A percentile compares a stretch with the other conserved stretches of the same genome.
Conservation (phyloP, 805 yeast species). For the Barnettozyma sucrosica region DNA sequence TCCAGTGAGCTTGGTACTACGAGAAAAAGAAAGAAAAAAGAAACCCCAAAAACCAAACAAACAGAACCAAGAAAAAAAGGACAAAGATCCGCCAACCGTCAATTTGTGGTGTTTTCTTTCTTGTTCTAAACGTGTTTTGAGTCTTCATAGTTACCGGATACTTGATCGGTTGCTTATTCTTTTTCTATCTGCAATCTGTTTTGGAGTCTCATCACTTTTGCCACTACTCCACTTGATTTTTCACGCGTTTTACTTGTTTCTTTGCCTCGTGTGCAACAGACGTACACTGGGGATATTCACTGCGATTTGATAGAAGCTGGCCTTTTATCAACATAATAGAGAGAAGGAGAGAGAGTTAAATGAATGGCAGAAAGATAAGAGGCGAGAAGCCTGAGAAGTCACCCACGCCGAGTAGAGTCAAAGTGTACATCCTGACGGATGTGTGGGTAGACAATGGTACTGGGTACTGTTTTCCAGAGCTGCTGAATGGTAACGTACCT, state of each 20-base stretch:
- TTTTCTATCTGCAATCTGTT: background rate
- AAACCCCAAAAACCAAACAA: background rate
- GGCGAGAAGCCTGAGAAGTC: constrained; percentile 4
- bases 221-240: background rate
- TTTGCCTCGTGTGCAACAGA: background rate
- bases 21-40: background rate
- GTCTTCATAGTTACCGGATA: background rate
- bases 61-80: background rate
- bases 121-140: background rate
- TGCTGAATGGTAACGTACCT: constrained; percentile 41
- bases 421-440: constrained; percentile 77
- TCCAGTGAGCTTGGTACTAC: too few species aligned
- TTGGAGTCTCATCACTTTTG: background rate
- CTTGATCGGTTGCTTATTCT: background rate
- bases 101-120: background rate
- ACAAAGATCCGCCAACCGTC: background rate
- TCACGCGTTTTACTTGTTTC: background rate
- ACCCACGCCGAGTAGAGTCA: constrained; percentile 66
- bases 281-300: background rate
- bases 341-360: background rate
- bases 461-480: constrained; percentile 78
- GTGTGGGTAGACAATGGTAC: constrained; percentile 94
- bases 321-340: background rate
- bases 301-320: constrained; percentile 3
- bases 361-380: background rate